A percentile compares a stretch with the other conserved stretches of the same genome.
These are phyloP conservation scores for Dactylellina sp. DNA, from an alignment of 2,329 filamentous ascomycete species.

Conservation along the genomic window DNA sequence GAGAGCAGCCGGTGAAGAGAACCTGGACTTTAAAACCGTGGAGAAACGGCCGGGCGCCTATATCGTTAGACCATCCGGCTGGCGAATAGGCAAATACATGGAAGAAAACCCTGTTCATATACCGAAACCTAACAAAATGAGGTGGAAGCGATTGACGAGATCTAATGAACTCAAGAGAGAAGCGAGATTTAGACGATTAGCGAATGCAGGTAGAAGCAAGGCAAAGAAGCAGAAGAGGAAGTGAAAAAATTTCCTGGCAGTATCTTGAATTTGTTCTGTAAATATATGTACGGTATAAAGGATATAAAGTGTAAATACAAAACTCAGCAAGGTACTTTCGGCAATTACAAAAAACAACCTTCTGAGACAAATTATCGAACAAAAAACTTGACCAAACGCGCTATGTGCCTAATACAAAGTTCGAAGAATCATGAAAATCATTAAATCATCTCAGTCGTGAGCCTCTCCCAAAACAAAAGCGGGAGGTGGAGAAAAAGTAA, in stretches of 20 bases:
- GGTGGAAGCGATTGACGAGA: constrained; percentile 45
- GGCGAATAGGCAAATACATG: constrained; percentile 51
- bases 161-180: constrained; percentile 35
- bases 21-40: constrained; percentile 27
- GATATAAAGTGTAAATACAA: constrained; percentile 23
- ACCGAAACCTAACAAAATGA: constrained; percentile 48
- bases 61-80: constrained; percentile 41
- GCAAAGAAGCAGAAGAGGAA: constrained; percentile 45
- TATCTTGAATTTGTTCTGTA: constrained; percentile 7
- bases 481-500: too few relatives aligned
- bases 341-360: not conserved
- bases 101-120: constrained; percentile 41
- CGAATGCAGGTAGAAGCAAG: constrained; percentile 18
- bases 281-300: constrained; percentile 18
- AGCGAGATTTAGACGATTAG: constrained; percentile 40
- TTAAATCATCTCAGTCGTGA: too few relatives aligned
- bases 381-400: constrained; percentile 1
- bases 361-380: too few relatives aligned
- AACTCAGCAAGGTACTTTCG: not conserved
- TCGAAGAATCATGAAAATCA: too few relatives aligned
- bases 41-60: constrained; percentile 36
- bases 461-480: too few relatives aligned
- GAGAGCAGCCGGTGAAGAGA: constrained; percentile 28
- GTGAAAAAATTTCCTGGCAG: not conserved
- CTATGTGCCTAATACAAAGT: too few relatives aligned